Percentiles rank a stretch among this genome's conserved stretches.
These are phyloP conservation scores for Hanseniaspora jakobsenii DNA, from an alignment of 805 yeast genomes.

Conservation along the genomic window DNA sequence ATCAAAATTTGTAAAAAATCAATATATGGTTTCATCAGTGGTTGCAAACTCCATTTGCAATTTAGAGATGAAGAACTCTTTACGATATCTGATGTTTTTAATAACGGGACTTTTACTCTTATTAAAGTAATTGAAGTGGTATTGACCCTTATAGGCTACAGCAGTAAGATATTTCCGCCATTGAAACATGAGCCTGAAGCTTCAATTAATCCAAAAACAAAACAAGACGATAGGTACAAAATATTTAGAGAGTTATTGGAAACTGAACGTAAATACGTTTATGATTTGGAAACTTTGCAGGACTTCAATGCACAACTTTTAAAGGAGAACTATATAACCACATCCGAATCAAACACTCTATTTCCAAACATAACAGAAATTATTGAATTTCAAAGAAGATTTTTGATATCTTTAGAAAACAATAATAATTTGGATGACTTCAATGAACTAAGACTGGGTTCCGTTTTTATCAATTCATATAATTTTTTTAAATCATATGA, in stretches of 20 bases:
- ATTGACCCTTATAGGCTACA: conserved; percentile 46
- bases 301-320: conserved; percentile 57
- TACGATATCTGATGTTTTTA: conserved; percentile 79
- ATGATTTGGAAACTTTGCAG: conserved; percentile 68
- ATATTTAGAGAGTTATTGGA: conserved; percentile 75
- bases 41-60: conserved; percentile 65
- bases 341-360: conserved; percentile 66
- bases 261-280: conserved; percentile 86
- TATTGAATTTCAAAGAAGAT: conserved; percentile 83
- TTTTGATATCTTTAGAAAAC: conserved; percentile 78
- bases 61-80: conserved; percentile 73
- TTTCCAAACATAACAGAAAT: conserved; percentile 78
- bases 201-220: conserved; percentile 17
- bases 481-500: conserved; percentile 80
- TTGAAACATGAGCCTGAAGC: conserved; percentile 21
- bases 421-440: conserved; percentile 58
- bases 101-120: conserved; percentile 67
- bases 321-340: conserved; percentile 52
- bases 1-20: conserved; percentile 74
- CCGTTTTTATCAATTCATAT: conserved; percentile 74
- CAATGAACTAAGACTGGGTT: conserved; percentile 73
- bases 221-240: conserved; percentile 33
- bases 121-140: conserved; percentile 66
- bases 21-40: conserved; percentile 78
- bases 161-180: conserved; percentile 33